Base-by-base conservation (phyloP, 73 alveolate species). In the Symbiodinium natans region DNA sequence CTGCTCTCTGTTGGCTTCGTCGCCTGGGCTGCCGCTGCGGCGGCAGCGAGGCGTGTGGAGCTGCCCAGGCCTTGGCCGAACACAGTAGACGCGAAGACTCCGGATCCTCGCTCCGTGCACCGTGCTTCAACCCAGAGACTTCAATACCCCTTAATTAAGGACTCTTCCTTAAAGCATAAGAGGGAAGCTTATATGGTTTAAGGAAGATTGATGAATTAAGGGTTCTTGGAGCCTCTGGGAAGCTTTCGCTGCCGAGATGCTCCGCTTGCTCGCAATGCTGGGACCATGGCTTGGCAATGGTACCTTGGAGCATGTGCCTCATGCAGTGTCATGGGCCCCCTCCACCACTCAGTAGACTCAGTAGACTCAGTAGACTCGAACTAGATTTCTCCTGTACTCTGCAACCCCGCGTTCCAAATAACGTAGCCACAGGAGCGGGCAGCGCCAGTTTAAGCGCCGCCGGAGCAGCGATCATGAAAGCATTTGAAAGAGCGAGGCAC, bases 401-500 rank as follows among this genome's bases (percentile, higher is more conserved):
- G 15, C 13, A 25, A 6, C 80, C 23, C 71, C 71, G 17, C 71
- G 23, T 63, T 46, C 59, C 59, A n/a, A n/a, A n/a, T 46, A 46
- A 46, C 59, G 13, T 63, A 29, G 80, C 80, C 80, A 29, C 36
- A 63, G 80, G 80, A 13, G 33, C 80, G 80, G 80, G 80, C 80
- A 63, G 80, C 80, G 40, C 80, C 80, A 63, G 80, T 29, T 29
- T 63, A 29, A 63, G 80, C 80, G 80, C 80, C 80, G 80, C 80
- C 80, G 80, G 80, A 63, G 80, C 80, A 29, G 27, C 80, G 80
- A 63, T 63, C 80, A 63, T 63, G 80, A 63, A 63, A 63, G 80
- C 80, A 63, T 63, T 63, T 31, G 80, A 63, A 6, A 21, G 31
- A 13, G 38, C 80, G 38, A 63, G 10, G 27, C 29, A 63, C 36